Conservation (phyloP, 2,329 filamentous ascomycete species). For the Dactylonectria estremocensis region DNA sequence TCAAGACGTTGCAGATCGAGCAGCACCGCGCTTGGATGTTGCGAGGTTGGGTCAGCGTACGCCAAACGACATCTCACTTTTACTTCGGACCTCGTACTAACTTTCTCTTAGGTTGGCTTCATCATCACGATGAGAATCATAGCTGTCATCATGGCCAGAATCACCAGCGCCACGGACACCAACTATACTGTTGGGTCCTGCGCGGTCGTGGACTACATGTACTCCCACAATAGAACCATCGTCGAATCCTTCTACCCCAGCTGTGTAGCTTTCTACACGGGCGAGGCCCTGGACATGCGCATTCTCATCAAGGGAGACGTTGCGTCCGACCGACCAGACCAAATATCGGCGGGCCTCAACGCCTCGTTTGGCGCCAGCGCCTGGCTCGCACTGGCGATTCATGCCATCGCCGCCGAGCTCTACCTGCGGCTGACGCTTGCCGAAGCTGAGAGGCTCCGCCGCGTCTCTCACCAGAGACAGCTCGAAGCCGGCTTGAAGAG, state of each 20-base stretch:
- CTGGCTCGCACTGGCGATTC: constrained; percentile 68
- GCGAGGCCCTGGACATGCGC: constrained; percentile 28
- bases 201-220: constrained; percentile 62
- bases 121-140: constrained; percentile 69
- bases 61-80: constrained; percentile 29
- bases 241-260: constrained; percentile 59
- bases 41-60: constrained; percentile 65
- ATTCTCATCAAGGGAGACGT: constrained; percentile 54
- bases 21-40: constrained; percentile 78
- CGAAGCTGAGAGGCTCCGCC: constrained; percentile 67
- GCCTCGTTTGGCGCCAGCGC: constrained; percentile 66
- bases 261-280: constrained; percentile 58
- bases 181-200: constrained; percentile 58
- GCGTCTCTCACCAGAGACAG: constrained; percentile 71
- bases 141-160: constrained; percentile 57
- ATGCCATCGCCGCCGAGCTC: constrained; percentile 64
- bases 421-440: constrained; percentile 67
- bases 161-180: constrained; percentile 52
- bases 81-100: background rate
- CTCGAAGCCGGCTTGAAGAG: constrained; percentile 66
- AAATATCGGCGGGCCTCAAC: constrained; percentile 60
- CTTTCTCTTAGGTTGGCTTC: constrained; percentile 56
- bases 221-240: constrained; percentile 45
- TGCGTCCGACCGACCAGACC: constrained; percentile 43
- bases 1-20: constrained; percentile 73